Conservation (phyloP, 371 early-diverging fungal species). For the Coemansia sp. region DNA sequence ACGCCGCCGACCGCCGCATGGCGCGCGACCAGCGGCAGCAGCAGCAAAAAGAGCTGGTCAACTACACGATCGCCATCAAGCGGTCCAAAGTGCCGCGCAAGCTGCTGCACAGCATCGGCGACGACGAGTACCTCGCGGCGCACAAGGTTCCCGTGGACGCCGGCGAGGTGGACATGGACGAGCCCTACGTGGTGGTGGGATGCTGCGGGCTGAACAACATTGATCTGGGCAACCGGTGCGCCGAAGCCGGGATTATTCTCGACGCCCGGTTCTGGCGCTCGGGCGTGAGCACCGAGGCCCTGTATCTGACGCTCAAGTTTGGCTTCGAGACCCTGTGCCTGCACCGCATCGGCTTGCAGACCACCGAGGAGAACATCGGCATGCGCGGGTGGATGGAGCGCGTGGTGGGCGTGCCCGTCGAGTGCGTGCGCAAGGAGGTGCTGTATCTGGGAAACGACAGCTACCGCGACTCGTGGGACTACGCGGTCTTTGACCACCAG, state of each 20-base stretch:
- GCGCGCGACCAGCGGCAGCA: conserved; percentile 26
- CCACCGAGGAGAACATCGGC: conserved; percentile 31
- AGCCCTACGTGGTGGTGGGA: conserved; percentile 41
- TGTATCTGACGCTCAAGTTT: conserved; percentile 35
- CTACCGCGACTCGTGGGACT: conserved; percentile 46
- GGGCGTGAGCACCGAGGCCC: conserved; percentile 36
- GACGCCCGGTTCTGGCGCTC: conserved; percentile 48
- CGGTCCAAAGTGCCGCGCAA: conserved; percentile 23
- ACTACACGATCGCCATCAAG: conserved; percentile 35
- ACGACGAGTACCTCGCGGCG: conserved; percentile 30
- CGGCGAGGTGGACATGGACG: conserved; percentile 33
- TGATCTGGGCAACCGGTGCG: conserved; percentile 17
- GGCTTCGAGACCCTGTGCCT: conserved; percentile 40
- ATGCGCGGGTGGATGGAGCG: conserved; percentile 53
- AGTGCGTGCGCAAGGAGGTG: conserved; percentile 37
- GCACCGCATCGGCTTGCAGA: conserved; percentile 43
- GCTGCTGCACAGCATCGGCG: conserved; percentile 5
- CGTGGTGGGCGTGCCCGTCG: conserved; percentile 29
- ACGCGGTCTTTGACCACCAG: conserved; percentile 42
- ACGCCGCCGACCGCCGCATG: conserved; percentile 25
- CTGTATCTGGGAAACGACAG: conserved; percentile 24
- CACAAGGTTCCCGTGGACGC: conserved; percentile 18
- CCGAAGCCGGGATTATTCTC: conserved; percentile 48
- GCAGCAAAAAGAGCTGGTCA: conserved; percentile 19
- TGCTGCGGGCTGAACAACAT: conserved; percentile 44